phyloP scores from a whole-genome alignment of 1,284 basidiomycete genomes.

The Cryptococcus floricola region DNA sequence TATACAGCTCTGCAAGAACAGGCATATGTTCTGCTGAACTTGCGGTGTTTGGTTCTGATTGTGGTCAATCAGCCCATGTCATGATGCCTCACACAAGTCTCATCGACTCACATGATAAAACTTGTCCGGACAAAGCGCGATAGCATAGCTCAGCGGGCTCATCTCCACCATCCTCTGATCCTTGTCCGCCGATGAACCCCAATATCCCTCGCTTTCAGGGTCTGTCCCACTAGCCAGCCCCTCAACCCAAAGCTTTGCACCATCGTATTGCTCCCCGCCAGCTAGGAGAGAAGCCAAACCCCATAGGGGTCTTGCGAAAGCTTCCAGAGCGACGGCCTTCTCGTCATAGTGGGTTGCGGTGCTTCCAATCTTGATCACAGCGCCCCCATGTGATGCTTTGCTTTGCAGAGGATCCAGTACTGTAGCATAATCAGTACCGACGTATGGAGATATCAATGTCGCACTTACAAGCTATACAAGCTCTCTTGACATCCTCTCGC shows the following conservation, averaged over 20 bases:
- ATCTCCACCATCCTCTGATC: slow-evolving; percentile 81
- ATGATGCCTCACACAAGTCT: background rate
- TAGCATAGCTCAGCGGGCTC: slow-evolving; percentile 67
- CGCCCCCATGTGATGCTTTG: slow-evolving; percentile 68
- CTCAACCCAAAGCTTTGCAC: slow-evolving; percentile 60
- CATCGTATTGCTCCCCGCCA: slow-evolving; percentile 57
- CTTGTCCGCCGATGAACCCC: slow-evolving; percentile 68
- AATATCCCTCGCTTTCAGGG: slow-evolving; percentile 63
- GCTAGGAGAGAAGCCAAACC: slow-evolving; percentile 64
- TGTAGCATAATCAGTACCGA: slow-evolving; percentile 6
- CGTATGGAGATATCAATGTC: background rate
- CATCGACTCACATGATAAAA: slow-evolving; percentile 56
- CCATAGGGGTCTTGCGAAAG: slow-evolving; percentile 72
- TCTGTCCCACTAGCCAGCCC: slow-evolving; percentile 66
- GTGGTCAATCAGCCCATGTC: background rate
- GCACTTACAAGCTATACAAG: slow-evolving; percentile 52
- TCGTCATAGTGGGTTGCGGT: slow-evolving; percentile 74
- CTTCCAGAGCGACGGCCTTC: slow-evolving; percentile 66
- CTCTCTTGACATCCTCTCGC: slow-evolving; percentile 58
- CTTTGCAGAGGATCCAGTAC: slow-evolving; percentile 64
- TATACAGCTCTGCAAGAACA: slow-evolving; percentile 70
- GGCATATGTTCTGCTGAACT: slow-evolving; percentile 59
- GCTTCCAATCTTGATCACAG: slow-evolving; percentile 64
- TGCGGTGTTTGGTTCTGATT: slow-evolving; percentile 53
- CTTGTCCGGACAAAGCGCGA: slow-evolving; percentile 62